Base-by-base conservation (phyloP, 129 eudicot genomes). In the Arctium lappa region DNA sequence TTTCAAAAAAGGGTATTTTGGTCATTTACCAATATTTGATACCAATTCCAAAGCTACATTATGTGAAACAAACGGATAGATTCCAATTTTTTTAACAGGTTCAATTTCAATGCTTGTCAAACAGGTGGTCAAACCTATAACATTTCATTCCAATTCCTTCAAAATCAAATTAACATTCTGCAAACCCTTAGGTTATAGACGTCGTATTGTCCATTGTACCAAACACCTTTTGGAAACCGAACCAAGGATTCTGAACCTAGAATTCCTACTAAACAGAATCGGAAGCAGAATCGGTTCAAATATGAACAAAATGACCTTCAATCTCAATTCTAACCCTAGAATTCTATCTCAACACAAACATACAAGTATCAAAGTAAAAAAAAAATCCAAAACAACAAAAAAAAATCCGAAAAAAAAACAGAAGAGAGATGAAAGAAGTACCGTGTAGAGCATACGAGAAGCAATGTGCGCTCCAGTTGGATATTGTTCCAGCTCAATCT, bases 381-480 rank as follows among this genome's bases (percentile, higher is more conserved):
- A 50, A 50, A 50, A 50, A 50, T 0, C 6, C 62, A 50, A 50
- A 50, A 44, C 53, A 44, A 48, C 30, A 33, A 4, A 0, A 15
- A 48, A 42, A 29, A 11, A 72, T 39, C 15, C 56, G 29, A 27
- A 69, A 15, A 37, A 48, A 33, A 73, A 53, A 77, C 63, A 73
- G 18, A 72, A 39, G n/a, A 48, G 75, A 78, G 77, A 32, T 12
- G 34, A 18, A 53, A 36, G 75, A 6, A 22, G 42, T 91, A 94
- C 99, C 79, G 95, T 91, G 89, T 85, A 95, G 2, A 95, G 87
- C 94, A 93, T 91, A n/a, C 99, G 92, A 84, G 99, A 91, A 85
- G 99, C 98, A 72, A 95, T 95, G 82, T 93, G 99, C 71, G 97
- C 80, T 71, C 97, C 97, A 60, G 99, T 95, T 71, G 99, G 99